Base-by-base conservation (phyloP, 1,139 yeast species). In the Scheffersomyces titani region DNA sequence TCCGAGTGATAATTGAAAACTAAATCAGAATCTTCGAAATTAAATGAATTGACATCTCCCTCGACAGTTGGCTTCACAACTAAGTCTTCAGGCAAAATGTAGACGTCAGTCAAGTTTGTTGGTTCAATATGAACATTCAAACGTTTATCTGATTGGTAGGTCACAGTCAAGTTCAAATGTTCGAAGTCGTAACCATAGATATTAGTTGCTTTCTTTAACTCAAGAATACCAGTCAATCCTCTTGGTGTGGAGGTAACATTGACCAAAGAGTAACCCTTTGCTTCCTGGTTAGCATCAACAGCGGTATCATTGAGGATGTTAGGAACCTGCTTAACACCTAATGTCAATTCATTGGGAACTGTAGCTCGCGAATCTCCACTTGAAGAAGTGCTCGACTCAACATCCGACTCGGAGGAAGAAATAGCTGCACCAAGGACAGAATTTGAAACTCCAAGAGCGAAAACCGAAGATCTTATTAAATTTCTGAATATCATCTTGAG, bases 151-250 rank as follows among this genome's bases (percentile, higher is more conserved):
- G 67, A 51, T 60, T 73, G 76, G 53, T 71, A 71, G 46, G 65
- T 67, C 18, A 73, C 76, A 2, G 67, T 63, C 49, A 73, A 63
- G 45, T 62, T 64, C 61, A 73, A 64, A n/a, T 54, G 52, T 6
- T 66, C 65, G 53, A 69, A 66, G 56, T 73, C 77, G 21, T 63
- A 66, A 46, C 77, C 77, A 59, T 72, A 73, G 20, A 68, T 65
- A 61, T 73, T 66, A 51, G 73, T 65, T 18, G 65, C 63, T 7
- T 67, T 65, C 36, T 63, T 65, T 51, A 73, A 63, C 49, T 58
- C 55, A 56, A 72, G 62, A 6, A 60, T 52, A 18, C 73, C 75
- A 1, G 61, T 61, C 40, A 71, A 53, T 1, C 75, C 74, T 44
- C 59, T 50, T 1, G 54, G 56, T 2, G 66, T 63, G 11, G 54